Conservation (phyloP, 352 stramenopile genomes). For the Phytophthora fragariae region DNA sequence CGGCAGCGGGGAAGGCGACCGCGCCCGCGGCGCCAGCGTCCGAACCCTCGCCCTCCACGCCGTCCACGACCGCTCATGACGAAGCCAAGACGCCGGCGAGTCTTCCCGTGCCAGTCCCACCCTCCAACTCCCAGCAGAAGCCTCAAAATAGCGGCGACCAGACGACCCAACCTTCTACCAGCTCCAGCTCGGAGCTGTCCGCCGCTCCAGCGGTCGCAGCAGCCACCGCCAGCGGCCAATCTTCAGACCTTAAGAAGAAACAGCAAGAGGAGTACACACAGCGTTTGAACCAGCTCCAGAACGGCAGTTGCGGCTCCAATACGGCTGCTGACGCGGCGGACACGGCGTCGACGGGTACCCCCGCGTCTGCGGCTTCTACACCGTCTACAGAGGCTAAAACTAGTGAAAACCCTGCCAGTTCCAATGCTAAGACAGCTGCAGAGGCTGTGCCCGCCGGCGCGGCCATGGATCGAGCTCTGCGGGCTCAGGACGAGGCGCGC, state of each 20-base stretch:
- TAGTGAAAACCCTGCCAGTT: constrained; percentile 20
- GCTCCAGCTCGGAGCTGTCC: constrained; percentile 9
- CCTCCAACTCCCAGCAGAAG: constrained; percentile 20
- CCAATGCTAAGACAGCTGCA: constrained; percentile 19
- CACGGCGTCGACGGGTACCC: not conserved
- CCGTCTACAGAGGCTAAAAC: constrained; percentile 39
- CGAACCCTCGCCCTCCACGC: constrained; percentile 14
- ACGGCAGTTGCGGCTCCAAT: not conserved
- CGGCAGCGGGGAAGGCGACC: constrained; percentile 16
- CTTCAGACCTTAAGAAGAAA: not conserved
- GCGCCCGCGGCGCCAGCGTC: constrained; percentile 18
- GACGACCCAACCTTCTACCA: constrained; percentile 9
- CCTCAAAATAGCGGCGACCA: constrained; percentile 20
- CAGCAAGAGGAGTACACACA: not conserved
- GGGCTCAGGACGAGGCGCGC: constrained; percentile 33
- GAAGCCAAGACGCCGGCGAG: constrained; percentile 22
- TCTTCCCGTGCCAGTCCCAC: not conserved
- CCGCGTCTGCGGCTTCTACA: constrained; percentile 16
- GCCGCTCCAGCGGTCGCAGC: not conserved
- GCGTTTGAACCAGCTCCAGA: not conserved
- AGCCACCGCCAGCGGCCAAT: not conserved
- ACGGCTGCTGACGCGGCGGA: not conserved
- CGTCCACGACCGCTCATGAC: not conserved
- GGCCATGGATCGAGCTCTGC: constrained; percentile 22
- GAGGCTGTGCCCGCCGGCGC: constrained; percentile 15